Conservation (phyloP, 139 green algal genomes). For the Chlorella vulgaris region DNA sequence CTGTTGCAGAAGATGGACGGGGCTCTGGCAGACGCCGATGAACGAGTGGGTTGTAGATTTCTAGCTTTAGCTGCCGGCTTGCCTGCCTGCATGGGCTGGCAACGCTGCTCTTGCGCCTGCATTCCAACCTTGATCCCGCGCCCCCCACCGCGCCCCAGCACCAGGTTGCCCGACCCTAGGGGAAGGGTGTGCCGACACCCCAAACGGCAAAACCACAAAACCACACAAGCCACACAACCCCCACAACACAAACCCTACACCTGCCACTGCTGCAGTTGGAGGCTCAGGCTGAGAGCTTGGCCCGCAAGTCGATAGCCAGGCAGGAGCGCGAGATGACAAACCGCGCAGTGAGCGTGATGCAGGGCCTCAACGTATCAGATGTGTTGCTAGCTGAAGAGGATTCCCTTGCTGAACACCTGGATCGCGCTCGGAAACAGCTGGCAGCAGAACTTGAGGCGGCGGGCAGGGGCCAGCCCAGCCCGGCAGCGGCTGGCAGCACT, state of each 20-base stretch:
- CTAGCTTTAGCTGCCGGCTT: neutral
- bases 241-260: too few relatives aligned
- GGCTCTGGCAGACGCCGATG: neutral
- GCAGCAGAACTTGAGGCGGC: conserved; percentile 5
- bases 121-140: too few relatives aligned
- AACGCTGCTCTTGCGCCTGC: too few relatives aligned
- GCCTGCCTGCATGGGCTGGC: neutral
- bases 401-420: neutral
- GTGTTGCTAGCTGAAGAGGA: neutral
- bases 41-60: neutral
- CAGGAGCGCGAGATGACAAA: conserved; percentile 9
- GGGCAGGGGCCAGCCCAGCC: neutral
- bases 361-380: neutral
- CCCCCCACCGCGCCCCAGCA: too few relatives aligned
- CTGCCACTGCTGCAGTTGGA: conserved; percentile 9
- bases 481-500: neutral
- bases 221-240: too few relatives aligned
- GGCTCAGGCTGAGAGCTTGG: neutral
- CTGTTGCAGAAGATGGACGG: conserved; percentile 26
- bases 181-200: too few relatives aligned
- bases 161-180: too few relatives aligned
- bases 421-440: neutral
- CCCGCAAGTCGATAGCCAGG: neutral
- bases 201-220: too few relatives aligned
- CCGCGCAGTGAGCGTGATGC: neutral